Conservation (phyloP, 2,329 filamentous ascomycete species). For the Microascus cirrosus region DNA sequence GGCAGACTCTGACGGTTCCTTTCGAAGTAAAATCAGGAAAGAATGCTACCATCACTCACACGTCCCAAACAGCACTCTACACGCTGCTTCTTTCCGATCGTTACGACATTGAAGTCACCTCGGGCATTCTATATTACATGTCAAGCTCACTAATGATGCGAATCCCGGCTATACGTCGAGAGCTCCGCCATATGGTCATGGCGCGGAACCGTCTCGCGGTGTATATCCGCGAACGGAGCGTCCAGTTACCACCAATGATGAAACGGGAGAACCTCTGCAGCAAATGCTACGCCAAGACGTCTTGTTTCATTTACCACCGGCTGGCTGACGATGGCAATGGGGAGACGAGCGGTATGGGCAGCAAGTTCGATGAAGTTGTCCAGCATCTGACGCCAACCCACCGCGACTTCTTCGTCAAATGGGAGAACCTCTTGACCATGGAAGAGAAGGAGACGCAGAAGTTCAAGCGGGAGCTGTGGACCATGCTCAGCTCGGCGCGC, state of each 20-base stretch:
- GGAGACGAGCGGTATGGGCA: conserved; percentile 68
- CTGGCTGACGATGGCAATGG: conserved; percentile 74
- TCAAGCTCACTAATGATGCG: conserved; percentile 79
- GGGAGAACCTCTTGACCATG: conserved; percentile 86
- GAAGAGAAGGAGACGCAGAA: conserved; percentile 88
- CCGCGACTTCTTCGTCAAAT: conserved; percentile 81
- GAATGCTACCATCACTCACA: conserved; percentile 69
- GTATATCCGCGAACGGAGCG: conserved; percentile 69
- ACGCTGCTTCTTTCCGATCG: conserved; percentile 86
- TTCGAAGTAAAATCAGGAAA: conserved; percentile 95
- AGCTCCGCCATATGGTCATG: conserved; percentile 93
- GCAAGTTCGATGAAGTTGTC: conserved; percentile 73
- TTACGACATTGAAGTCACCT: conserved; percentile 85
- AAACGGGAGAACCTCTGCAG: conserved; percentile 72
- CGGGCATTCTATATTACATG: conserved; percentile 90
- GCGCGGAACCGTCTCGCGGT: conserved; percentile 84
- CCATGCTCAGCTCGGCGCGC: conserved; percentile 80
- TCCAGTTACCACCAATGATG: conserved; percentile 75
- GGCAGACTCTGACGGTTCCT: conserved; percentile 68
- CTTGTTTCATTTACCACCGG: conserved; percentile 91
- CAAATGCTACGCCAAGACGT: conserved; percentile 78
- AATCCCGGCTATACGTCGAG: conserved; percentile 74
- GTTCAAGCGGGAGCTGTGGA: conserved; percentile 86
- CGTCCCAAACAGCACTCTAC: conserved; percentile 90
- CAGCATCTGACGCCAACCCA: conserved; percentile 65